Percentiles rank a stretch among this genome's conserved stretches.
phyloP scores from a whole-genome alignment of 2,329 filamentous ascomycete species.

The Dothideomycetes sp. region DNA sequence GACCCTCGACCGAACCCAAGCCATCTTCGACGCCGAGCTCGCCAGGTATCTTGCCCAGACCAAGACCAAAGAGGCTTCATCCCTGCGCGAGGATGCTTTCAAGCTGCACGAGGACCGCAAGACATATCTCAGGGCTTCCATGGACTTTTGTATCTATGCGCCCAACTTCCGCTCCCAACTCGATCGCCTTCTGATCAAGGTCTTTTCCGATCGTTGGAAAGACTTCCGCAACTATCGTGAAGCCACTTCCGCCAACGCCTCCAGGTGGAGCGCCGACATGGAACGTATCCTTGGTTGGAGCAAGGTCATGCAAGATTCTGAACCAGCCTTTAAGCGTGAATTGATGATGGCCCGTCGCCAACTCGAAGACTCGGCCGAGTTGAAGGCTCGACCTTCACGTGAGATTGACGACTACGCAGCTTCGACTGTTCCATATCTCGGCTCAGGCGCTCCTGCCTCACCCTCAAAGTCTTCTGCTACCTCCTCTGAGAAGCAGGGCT shows the following conservation, averaged over 20 bases:
- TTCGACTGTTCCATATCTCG: constrained; percentile 81
- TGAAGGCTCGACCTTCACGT: constrained; percentile 66
- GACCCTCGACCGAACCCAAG: constrained; percentile 68
- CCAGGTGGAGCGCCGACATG: constrained; percentile 68
- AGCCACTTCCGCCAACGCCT: constrained; percentile 50
- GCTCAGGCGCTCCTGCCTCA: constrained; percentile 46
- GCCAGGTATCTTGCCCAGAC: constrained; percentile 74
- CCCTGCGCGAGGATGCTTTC: constrained; percentile 89
- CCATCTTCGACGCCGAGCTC: constrained; percentile 71
- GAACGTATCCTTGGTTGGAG: constrained; percentile 89
- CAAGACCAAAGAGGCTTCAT: constrained; percentile 88
- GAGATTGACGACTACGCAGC: constrained; percentile 89
- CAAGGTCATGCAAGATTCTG: constrained; percentile 86
- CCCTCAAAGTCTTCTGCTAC: constrained; percentile 46
- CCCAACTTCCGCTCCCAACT: constrained; percentile 76
- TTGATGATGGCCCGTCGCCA: constrained; percentile 69
- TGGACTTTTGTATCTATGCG: constrained; percentile 86
- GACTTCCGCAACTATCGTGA: constrained; percentile 71
- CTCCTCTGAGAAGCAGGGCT: constrained; percentile 73
- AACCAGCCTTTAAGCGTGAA: constrained; percentile 73
- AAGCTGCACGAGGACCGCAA: constrained; percentile 88
- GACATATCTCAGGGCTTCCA: constrained; percentile 77
- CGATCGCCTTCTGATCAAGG: constrained; percentile 75
- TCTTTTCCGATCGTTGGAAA: constrained; percentile 80
- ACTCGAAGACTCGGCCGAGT: constrained; percentile 68